These are phyloP conservation scores for Rhododendron vialii DNA, from an alignment of 148 eudicot species.

Conservation along the genomic window DNA sequence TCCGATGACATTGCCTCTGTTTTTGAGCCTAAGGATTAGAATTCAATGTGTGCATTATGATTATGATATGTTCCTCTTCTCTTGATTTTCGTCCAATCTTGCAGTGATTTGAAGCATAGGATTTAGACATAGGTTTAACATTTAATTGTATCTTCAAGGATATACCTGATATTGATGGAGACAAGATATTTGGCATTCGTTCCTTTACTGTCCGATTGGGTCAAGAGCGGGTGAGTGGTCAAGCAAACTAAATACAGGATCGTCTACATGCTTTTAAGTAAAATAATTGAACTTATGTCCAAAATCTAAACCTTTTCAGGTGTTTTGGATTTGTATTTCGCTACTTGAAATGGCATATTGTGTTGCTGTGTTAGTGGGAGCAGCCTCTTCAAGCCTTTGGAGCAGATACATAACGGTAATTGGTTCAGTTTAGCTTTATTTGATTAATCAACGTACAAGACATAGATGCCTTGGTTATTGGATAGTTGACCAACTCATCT, in stretches of 20 bases:
- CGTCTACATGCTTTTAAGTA: constrained; percentile 8
- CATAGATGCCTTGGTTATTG: background rate
- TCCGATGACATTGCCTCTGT: background rate
- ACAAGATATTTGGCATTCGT: constrained; percentile 80
- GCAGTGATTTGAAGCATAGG: background rate
- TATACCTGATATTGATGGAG: constrained; percentile 98
- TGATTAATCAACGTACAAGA: background rate
- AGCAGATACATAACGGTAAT: constrained; percentile 80
- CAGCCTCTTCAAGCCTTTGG: constrained; percentile 70
- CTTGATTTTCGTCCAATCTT: background rate
- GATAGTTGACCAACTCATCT: background rate
- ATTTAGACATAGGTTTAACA: background rate
- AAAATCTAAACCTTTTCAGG: constrained; percentile 41
- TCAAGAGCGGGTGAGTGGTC: constrained; percentile 72
- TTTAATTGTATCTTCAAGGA: constrained; percentile 45
- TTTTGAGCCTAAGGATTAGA: background rate
- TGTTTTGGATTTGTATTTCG: constrained; percentile 88
- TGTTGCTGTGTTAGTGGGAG: constrained; percentile 81
- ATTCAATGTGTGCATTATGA: background rate
- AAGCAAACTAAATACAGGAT: background rate
- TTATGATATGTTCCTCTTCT: background rate
- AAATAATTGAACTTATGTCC: background rate
- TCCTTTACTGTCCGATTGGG: constrained; percentile 95
- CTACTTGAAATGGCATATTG: constrained; percentile 91
- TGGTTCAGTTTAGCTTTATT: background rate